Conservation (phyloP, 768 basidiomycete genomes). For the Lentinula detonsa region DNA sequence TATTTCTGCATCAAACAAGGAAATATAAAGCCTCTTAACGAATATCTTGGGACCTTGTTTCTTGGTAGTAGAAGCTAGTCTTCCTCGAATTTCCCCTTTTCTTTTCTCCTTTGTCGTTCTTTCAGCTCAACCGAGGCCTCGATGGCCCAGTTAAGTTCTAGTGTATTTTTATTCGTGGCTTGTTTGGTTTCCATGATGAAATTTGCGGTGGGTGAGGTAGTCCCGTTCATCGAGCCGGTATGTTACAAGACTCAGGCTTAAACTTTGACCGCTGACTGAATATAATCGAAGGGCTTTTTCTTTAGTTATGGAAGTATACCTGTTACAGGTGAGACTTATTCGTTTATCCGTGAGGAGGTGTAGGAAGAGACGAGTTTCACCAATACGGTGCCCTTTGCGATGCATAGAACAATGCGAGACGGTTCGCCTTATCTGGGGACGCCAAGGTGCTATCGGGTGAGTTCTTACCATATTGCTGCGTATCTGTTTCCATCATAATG, state of each 20-base stretch:
- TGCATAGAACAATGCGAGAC: slow-evolving; percentile 30
- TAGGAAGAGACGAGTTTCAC: too few species aligned
- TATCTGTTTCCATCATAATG: background rate
- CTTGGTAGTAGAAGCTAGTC: background rate
- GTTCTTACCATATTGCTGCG: background rate
- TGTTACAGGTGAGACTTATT: slow-evolving; percentile 20
- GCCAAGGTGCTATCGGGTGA: slow-evolving; percentile 23
- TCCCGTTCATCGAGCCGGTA: slow-evolving; percentile 18
- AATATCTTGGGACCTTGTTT: background rate
- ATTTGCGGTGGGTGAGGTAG: slow-evolving; percentile 1
- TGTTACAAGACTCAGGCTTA: background rate
- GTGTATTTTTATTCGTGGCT: background rate
- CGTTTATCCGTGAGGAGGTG: slow-evolving; percentile 11
- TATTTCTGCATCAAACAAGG: too few species aligned
- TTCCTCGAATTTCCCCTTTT: background rate
- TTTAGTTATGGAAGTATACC: slow-evolving; percentile 26
- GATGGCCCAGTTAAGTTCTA: background rate
- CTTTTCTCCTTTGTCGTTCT: background rate
- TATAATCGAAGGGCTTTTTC: slow-evolving; percentile 24
- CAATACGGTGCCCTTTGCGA: slow-evolving; percentile 16
- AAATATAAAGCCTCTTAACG: background rate
- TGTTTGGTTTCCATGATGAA: background rate
- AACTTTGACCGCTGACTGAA: background rate
- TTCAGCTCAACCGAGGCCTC: background rate
- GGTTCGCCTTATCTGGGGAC: slow-evolving; percentile 29